Evolutionary conservation across 129 eudicot species (phyloP).

Genomic region (Saussurea involucrata): DNA sequence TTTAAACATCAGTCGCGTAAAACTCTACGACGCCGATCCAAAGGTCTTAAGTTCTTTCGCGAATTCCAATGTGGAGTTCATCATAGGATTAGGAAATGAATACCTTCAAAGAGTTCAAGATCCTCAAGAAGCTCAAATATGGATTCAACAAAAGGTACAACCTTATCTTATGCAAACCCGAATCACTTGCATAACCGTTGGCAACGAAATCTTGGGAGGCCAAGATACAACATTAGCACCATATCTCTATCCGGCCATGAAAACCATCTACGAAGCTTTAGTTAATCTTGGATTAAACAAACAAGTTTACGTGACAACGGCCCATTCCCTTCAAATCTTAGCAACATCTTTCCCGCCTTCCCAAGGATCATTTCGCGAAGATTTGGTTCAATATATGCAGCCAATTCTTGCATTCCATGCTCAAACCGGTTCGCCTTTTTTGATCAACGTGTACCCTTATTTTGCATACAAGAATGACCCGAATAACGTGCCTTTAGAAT

Average conservation of each 20-base stretch:
- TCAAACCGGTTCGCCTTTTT: slow-evolving; percentile 62
- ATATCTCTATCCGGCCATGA: slow-evolving; percentile 77
- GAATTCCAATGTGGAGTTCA: slow-evolving; percentile 57
- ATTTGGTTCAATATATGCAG: slow-evolving; percentile 58
- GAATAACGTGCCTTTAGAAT: slow-evolving; percentile 48
- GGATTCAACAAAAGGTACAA: slow-evolving; percentile 78
- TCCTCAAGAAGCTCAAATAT: slow-evolving; percentile 61
- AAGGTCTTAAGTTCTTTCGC: slow-evolving; percentile 72
- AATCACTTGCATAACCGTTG: slow-evolving; percentile 74
- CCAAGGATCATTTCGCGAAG: slow-evolving; percentile 61
- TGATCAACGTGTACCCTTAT: slow-evolving; percentile 86
- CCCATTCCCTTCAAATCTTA: slow-evolving; percentile 73
- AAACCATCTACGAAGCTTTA: slow-evolving; percentile 58
- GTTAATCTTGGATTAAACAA: slow-evolving; percentile 52
- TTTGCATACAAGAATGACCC: slow-evolving; percentile 88
- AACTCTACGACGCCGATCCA: slow-evolving; percentile 88
- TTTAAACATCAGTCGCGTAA: slow-evolving; percentile 62
- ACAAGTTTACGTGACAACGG: slow-evolving; percentile 68
- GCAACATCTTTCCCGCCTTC: slow-evolving; percentile 85
- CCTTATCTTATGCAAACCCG: slow-evolving; percentile 68
- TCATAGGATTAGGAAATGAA: slow-evolving; percentile 81
- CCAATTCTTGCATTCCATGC: slow-evolving; percentile 68
- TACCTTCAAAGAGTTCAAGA: slow-evolving; percentile 62
- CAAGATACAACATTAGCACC: slow-evolving; percentile 41
- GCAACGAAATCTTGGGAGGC: slow-evolving; percentile 72